phyloP scores from a whole-genome alignment of 1,139 yeast species.

The Nakaseomyces delphensis region DNA sequence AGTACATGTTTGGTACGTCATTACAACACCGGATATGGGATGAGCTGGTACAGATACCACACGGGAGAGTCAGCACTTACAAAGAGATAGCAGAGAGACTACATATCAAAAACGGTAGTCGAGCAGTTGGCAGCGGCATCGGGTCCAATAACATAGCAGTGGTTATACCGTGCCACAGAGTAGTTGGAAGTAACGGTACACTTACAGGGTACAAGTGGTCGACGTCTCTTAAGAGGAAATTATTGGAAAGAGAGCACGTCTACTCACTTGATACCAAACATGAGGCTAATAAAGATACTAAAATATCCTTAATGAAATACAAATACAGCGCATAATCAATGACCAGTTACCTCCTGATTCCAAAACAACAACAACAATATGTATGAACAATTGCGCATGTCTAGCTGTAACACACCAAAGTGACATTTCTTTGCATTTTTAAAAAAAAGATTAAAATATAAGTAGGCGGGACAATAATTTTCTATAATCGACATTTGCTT shows the following conservation, averaged over 20 bases:
- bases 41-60: constrained; percentile 14
- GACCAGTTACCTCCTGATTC: no score
- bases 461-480: no score
- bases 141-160: constrained; percentile 23
- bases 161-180: constrained; percentile 27
- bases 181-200: constrained; percentile 18
- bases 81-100: constrained; percentile 18
- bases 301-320: background rate
- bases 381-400: no score
- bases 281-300: constrained; percentile 4
- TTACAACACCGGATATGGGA: constrained; percentile 26
- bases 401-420: no score
- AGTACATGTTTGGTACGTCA: constrained; percentile 23
- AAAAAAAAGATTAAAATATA: no score
- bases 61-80: constrained; percentile 20
- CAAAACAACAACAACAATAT: no score
- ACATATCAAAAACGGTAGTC: constrained; percentile 17
- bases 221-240: constrained; percentile 15
- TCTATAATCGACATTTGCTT: no score
- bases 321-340: background rate
- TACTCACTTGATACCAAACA: constrained; percentile 6
- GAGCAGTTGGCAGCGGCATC: constrained; percentile 28
- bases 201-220: constrained; percentile 25
- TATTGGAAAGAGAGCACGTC: constrained; percentile 13
- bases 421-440: no score